phyloP scores from a whole-genome alignment of 2,329 filamentous ascomycete species.

The Purpureocillium lavendulum region DNA sequence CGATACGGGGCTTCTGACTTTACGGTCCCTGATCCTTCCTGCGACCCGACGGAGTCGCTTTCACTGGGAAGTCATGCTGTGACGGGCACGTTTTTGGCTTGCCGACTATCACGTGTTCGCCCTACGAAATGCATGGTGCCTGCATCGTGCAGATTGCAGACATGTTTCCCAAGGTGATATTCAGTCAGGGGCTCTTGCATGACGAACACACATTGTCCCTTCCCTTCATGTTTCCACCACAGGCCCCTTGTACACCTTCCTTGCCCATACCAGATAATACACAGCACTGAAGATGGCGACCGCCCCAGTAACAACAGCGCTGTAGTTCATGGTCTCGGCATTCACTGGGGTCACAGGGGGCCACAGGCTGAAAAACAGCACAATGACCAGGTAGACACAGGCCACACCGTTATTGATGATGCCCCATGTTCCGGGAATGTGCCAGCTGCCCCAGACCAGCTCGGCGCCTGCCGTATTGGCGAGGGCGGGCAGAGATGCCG shows the following conservation, averaged over 20 bases:
- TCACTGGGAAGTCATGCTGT: no score
- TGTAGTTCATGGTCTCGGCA: constrained; percentile 35
- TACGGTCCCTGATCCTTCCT: no score
- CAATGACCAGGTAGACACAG: constrained; percentile 42
- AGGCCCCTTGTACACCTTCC: constrained; percentile 36
- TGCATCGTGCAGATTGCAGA: no score
- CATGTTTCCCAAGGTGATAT: no score
- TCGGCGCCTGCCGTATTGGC: constrained; percentile 19
- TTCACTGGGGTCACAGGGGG: constrained; percentile 21
- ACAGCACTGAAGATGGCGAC: constrained; percentile 34
- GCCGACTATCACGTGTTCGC: no score
- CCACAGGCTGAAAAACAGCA: constrained; percentile 51
- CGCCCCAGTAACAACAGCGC: constrained; percentile 31
- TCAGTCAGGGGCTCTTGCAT: no score
- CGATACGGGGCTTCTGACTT: no score
- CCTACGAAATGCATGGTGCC: no score
- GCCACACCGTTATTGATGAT: constrained; percentile 46
- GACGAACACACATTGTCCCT: no score
- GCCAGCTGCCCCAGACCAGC: constrained; percentile 46
- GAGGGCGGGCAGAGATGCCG: constrained; percentile 14
- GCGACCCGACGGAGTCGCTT: no score
- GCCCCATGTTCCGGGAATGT: constrained; percentile 39
- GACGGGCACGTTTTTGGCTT: no score
- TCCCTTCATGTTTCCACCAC: constrained; percentile 15
- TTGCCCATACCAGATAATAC: constrained; percentile 35